Percentiles rank a stretch among this genome's conserved stretches.
phyloP scores from a whole-genome alignment of 306 rosid species.

The Lathyrus aphaca region DNA sequence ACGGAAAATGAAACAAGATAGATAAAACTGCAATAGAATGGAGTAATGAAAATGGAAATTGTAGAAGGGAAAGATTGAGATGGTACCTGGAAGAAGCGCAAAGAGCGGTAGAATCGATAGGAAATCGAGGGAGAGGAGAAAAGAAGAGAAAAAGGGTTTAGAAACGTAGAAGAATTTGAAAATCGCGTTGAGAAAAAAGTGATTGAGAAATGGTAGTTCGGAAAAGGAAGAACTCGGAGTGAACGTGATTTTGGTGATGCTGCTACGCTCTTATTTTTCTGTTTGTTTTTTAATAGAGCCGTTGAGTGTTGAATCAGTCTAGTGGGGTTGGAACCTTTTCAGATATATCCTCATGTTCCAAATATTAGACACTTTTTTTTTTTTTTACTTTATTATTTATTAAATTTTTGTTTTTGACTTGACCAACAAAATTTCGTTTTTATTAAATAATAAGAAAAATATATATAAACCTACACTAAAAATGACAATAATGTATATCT shows the following conservation, averaged over 20 bases:
- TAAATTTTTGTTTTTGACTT: no score
- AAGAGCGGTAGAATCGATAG: no score
- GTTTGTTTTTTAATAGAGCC: not conserved
- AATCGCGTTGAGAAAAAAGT: not conserved
- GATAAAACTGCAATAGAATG: not conserved
- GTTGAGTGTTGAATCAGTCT: not conserved
- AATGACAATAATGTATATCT: no score
- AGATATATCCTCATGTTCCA: no score
- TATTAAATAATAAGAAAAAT: no score
- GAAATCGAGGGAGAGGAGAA: not conserved
- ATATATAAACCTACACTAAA: no score
- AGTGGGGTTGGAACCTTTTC: not conserved
- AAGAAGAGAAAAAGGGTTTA: no score
- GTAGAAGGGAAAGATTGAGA: not conserved
- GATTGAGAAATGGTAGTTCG: not conserved
- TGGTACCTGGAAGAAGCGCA: no score
- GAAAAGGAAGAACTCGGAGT: not conserved
- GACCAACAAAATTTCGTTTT: no score
- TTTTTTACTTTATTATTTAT: no score
- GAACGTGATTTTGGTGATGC: not conserved
- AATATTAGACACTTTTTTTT: no score
- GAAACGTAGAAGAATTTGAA: not conserved
- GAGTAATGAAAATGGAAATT: not conserved
- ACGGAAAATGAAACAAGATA: slow-evolving; percentile 10
- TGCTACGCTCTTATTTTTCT: not conserved